phyloP scores from a whole-genome alignment of 2,329 filamentous ascomycete species.

The Xylariaceae sp. region DNA sequence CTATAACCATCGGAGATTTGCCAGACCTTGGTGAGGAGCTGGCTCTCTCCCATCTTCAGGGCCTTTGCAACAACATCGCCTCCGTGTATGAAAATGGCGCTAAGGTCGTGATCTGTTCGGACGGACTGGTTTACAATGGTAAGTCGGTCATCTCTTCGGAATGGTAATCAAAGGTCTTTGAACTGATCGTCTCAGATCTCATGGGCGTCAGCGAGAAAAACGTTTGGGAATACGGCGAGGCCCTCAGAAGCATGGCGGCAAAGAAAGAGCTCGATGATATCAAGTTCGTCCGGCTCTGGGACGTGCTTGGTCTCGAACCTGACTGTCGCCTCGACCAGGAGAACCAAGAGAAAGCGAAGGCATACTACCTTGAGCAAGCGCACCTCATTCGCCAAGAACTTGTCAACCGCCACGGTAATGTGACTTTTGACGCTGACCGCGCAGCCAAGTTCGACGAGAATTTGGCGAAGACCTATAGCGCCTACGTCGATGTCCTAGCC shows the following conservation, averaged over 20 bases:
- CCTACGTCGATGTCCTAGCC: conserved; percentile 1
- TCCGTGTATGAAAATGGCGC: conserved; percentile 46
- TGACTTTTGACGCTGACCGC: background rate
- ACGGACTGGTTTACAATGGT: conserved; percentile 52
- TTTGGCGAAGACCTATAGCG: conserved; percentile 2
- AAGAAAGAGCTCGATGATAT: conserved; percentile 42
- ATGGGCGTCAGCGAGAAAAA: conserved; percentile 46
- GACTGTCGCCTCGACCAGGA: background rate
- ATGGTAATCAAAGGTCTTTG: background rate
- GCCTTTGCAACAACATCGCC: conserved; percentile 44
- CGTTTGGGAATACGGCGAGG: conserved; percentile 49
- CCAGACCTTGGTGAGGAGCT: conserved; percentile 54
- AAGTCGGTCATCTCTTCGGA: background rate
- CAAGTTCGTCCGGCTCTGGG: conserved; percentile 44
- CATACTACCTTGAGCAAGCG: conserved; percentile 9
- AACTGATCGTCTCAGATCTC: too few species aligned
- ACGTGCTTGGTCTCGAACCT: conserved; percentile 41
- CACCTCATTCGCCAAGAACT: conserved; percentile 7
- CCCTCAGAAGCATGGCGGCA: conserved; percentile 37
- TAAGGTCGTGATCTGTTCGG: conserved; percentile 47
- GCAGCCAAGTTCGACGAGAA: conserved; percentile 1
- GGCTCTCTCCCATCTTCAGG: conserved; percentile 46
- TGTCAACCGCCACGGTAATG: conserved; percentile 1
- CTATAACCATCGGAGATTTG: conserved; percentile 49
- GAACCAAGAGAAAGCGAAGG: background rate